Percentiles rank a stretch among this genome's conserved stretches.
Evolutionary conservation across 495 filamentous ascomycete species (phyloP).

Genomic region (Hapsidospora chrysogenum): DNA sequence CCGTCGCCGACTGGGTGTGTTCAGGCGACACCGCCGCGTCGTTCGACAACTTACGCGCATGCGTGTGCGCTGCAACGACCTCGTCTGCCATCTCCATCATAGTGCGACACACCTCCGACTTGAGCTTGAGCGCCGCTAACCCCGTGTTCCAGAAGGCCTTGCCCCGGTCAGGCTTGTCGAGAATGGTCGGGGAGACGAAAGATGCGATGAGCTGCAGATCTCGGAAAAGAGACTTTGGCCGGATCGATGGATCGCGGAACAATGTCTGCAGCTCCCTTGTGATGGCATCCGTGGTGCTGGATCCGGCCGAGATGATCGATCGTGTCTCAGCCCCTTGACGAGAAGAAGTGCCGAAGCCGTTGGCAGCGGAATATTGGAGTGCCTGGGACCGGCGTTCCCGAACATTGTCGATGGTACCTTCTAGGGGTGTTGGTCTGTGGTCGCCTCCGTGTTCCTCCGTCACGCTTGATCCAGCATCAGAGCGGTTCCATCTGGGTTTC

Average conservation of each 20-base stretch:
- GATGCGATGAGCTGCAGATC: constrained; percentile 92
- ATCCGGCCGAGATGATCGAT: constrained; percentile 23
- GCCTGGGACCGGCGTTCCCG: constrained; percentile 50
- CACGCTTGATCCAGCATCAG: constrained; percentile 13
- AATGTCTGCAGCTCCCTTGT: constrained; percentile 64
- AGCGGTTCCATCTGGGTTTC: constrained; percentile 17
- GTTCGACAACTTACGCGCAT: constrained; percentile 16
- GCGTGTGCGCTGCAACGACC: constrained; percentile 41
- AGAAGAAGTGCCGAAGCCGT: too few relatives aligned
- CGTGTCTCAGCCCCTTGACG: constrained; percentile 20
- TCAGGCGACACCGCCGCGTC: constrained; percentile 5
- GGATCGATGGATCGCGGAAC: constrained; percentile 57
- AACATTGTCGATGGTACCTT: constrained; percentile 50
- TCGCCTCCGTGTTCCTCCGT: constrained; percentile 13
- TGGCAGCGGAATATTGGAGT: constrained; percentile 13
- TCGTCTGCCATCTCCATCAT: constrained; percentile 84
- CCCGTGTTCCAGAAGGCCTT: constrained; percentile 93
- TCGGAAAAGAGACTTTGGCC: constrained; percentile 83
- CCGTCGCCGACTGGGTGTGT: neutral
- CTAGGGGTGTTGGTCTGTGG: constrained; percentile 27
- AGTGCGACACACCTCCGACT: constrained; percentile 73
- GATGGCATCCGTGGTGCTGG: constrained; percentile 52
- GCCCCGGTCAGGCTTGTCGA: constrained; percentile 74
- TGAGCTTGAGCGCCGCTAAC: constrained; percentile 71
- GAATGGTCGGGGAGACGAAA: constrained; percentile 63